A percentile compares a stretch with the other conserved stretches of the same genome.
phyloP scores from a whole-genome alignment of 2,329 filamentous ascomycete species.

The Cordyceps militaris region DNA sequence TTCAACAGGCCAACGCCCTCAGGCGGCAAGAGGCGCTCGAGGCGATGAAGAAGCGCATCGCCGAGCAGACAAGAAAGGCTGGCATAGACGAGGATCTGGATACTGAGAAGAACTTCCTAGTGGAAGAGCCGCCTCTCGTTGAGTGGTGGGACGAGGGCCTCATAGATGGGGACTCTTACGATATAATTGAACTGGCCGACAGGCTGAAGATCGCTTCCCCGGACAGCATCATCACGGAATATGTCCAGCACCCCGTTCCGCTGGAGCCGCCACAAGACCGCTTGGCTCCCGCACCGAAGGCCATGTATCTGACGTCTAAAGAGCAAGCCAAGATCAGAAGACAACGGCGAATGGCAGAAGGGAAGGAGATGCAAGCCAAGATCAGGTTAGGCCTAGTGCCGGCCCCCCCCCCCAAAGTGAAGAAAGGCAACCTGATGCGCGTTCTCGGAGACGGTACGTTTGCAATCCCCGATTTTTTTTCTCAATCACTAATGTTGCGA shows the following conservation, averaged over 20 bases:
- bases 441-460: slow-evolving; percentile 74
- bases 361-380: slow-evolving; percentile 96
- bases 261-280: slow-evolving; percentile 89
- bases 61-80: slow-evolving; percentile 78
- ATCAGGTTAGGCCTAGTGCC: slow-evolving; percentile 85
- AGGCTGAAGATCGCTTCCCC: slow-evolving; percentile 66
- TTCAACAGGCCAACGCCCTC: slow-evolving; percentile 84
- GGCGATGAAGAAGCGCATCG: slow-evolving; percentile 90
- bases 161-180: slow-evolving; percentile 68
- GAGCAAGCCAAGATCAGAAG: slow-evolving; percentile 88
- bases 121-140: slow-evolving; percentile 76
- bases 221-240: slow-evolving; percentile 84
- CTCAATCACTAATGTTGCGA: slow-evolving; percentile 17
- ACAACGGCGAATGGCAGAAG: slow-evolving; percentile 82
- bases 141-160: slow-evolving; percentile 98
- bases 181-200: slow-evolving; percentile 55
- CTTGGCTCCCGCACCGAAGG: slow-evolving; percentile 68
- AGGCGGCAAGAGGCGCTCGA: slow-evolving; percentile 83
- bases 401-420: slow-evolving; percentile 89
- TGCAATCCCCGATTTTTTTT: not conserved
- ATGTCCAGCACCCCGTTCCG: slow-evolving; percentile 87
- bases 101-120: slow-evolving; percentile 80
- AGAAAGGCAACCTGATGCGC: slow-evolving; percentile 95
- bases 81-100: slow-evolving; percentile 88
- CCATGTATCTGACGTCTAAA: slow-evolving; percentile 84